Base-by-base conservation (phyloP, 306 rosid genomes). In the Ammopiptanthus mongolicus region DNA sequence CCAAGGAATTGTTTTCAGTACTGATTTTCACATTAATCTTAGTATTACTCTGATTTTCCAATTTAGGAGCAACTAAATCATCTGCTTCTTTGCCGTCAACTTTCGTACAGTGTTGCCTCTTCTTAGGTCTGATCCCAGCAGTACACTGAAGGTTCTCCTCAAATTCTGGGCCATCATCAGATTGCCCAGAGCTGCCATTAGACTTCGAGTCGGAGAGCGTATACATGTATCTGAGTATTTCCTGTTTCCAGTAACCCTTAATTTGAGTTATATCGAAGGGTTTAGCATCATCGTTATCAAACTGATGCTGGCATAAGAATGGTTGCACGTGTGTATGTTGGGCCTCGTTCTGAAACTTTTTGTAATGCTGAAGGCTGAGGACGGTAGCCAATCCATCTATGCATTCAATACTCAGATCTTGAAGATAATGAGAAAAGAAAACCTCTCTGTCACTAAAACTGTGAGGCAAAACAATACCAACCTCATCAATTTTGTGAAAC, bases 401-500 rank as follows among this genome's bases (percentile, higher is more conserved):
- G 93, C 98, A 94, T 81, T 91, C 98, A 79, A 91, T 85, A 80
- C 95, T 94, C 85, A 94, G 95, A 88, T 91, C 96, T 91, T 94
- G 98, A 81, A 88, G 97, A 90, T 92, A 90, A 61, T 86, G 95
- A 82, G 98, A 91, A 79, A 85, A 90, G 87, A 90, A 94, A 90
- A 94, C 87, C 93, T 94, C 97, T 73, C 98, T 86, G 82, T 90
- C 96, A 83, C 88, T 87, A 90, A 68, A 91, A 84, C 79, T 82
- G 80, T 47, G 89, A 75, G 97, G 98, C 82, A 94, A 90, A 90
- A 23, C 81, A 81, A 86, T 82, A 90, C 93, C 96, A 91, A 94
- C 98, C 98, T 94, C 97, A 56, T 90, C 98, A 85, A 83, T 75
- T 87, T 89, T 91, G 90, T 94, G 95, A 88, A 90, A 94, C 98